Percentiles rank a stretch among this genome's conserved stretches.
Conservation (phyloP, 805 yeast species). For the Ogataea trehalophila region DNA sequence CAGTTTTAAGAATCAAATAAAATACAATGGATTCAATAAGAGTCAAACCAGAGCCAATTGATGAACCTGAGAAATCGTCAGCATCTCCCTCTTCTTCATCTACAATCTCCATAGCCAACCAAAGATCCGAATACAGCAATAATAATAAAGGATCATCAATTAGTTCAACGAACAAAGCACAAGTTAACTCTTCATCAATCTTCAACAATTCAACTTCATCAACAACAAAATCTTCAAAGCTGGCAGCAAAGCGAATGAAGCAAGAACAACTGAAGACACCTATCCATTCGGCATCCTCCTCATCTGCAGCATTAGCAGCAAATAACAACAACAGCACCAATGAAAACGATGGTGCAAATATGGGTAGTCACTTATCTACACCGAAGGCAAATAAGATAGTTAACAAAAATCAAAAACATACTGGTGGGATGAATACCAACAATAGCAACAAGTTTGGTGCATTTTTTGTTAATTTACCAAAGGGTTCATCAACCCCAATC, state of each 20-base stretch:
- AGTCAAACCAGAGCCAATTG: conserved; percentile 4
- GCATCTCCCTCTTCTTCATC: too few relatives aligned
- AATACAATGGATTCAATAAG: not conserved
- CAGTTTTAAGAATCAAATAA: too few relatives aligned
- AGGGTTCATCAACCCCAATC: conserved; percentile 11
- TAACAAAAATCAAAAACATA: conserved; percentile 5
- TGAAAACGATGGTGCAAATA: not conserved
- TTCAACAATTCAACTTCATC: too few relatives aligned
- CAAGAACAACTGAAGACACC: not conserved
- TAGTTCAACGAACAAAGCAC: too few relatives aligned
- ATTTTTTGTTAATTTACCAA: conserved; percentile 10
- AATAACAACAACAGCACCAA: not conserved
- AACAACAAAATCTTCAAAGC: too few relatives aligned
- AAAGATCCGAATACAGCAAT: too few relatives aligned
- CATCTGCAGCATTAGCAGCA: not conserved
- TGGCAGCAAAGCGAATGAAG: too few relatives aligned
- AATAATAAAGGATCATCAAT: too few relatives aligned
- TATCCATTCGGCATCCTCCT: not conserved
- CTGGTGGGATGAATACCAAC: not conserved
- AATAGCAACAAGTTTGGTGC: conserved; percentile 8
- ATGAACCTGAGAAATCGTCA: too few relatives aligned
- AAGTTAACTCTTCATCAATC: too few relatives aligned
- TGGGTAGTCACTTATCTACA: conserved; percentile 8
- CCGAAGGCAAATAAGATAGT: conserved; percentile 18
- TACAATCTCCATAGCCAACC: too few relatives aligned